phyloP scores from a whole-genome alignment of 176 grass and related monocot species.

The Stipa capillata region DNA sequence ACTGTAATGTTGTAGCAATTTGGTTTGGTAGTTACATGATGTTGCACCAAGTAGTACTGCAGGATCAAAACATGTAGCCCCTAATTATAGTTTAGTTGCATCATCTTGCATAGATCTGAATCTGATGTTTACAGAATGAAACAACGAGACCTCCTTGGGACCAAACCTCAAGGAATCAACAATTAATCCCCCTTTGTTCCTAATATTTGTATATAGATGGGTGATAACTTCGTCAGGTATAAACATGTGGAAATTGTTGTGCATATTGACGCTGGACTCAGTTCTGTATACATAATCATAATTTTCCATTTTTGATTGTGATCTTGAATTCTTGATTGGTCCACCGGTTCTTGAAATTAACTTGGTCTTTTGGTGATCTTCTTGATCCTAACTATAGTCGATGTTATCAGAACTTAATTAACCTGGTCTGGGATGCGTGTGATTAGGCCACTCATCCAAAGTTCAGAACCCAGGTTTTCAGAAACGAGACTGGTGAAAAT shows the following conservation, averaged over 20 bases:
- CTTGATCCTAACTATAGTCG: not conserved
- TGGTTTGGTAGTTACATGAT: not conserved
- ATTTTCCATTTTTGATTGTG: not conserved
- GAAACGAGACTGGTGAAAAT: not conserved
- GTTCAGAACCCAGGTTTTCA: not conserved
- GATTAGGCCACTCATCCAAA: not conserved
- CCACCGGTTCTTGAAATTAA: not conserved
- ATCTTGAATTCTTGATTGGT: not conserved
- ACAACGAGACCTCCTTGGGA: not conserved
- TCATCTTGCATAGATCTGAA: not conserved
- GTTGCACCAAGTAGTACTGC: not conserved
- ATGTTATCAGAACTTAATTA: not conserved
- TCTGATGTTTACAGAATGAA: not conserved
- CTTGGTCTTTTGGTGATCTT: not conserved
- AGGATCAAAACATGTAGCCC: constrained; percentile 1
- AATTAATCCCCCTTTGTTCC: not conserved
- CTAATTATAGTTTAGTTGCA: not conserved
- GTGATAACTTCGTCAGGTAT: not conserved
- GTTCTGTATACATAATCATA: not conserved
- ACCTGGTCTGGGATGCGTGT: not conserved
- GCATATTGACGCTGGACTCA: not conserved
- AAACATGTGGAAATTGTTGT: not conserved
- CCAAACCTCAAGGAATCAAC: not conserved
- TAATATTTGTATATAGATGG: constrained; percentile 21
- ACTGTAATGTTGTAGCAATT: constrained; percentile 7